Evolutionary conservation across 2,329 filamentous ascomycete species (phyloP).

Genomic region (Sporothrix globosa): DNA sequence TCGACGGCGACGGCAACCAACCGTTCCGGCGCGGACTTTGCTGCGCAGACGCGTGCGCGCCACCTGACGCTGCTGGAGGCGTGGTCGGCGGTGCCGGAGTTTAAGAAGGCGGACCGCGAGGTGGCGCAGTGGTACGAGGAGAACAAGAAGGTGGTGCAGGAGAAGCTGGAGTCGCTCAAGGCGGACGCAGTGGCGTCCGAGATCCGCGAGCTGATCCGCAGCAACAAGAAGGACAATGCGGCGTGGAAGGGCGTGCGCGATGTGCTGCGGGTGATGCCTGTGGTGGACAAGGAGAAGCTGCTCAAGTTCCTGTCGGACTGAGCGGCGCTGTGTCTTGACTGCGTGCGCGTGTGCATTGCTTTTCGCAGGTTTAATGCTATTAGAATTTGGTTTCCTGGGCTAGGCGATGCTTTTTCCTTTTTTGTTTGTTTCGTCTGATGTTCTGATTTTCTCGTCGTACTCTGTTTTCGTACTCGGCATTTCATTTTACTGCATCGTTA

Average conservation of each 20-base stretch:
- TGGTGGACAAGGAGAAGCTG: constrained; percentile 83
- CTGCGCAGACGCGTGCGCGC: constrained; percentile 60
- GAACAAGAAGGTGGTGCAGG: constrained; percentile 79
- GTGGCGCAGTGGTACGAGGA: constrained; percentile 97
- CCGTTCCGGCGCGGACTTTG: constrained; percentile 43
- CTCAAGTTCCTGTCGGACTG: constrained; percentile 57
- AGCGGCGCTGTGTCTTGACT: not conserved
- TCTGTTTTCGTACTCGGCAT: not conserved
- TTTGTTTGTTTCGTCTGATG: too few species aligned
- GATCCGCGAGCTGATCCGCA: constrained; percentile 72
- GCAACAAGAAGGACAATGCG: constrained; percentile 71
- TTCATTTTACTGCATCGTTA: not conserved
- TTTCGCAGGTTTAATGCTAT: not conserved
- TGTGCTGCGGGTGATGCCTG: constrained; percentile 82
- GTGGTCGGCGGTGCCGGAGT: constrained; percentile 79
- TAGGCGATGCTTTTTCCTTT: constrained; percentile 2
- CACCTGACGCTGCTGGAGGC: constrained; percentile 77
- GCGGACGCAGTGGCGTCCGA: constrained; percentile 62
- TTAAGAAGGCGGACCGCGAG: constrained; percentile 76
- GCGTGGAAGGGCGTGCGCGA: constrained; percentile 84
- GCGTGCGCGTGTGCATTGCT: not conserved
- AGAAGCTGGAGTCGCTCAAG: constrained; percentile 85
- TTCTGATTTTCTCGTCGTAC: too few species aligned
- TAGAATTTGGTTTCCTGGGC: not conserved
- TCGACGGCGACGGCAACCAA: constrained; percentile 35